Evolutionary conservation across 352 stramenopile species (phyloP), one percentile per base, ranked within the genome.

Genomic region (Phytopythium mirpurense): DNA sequence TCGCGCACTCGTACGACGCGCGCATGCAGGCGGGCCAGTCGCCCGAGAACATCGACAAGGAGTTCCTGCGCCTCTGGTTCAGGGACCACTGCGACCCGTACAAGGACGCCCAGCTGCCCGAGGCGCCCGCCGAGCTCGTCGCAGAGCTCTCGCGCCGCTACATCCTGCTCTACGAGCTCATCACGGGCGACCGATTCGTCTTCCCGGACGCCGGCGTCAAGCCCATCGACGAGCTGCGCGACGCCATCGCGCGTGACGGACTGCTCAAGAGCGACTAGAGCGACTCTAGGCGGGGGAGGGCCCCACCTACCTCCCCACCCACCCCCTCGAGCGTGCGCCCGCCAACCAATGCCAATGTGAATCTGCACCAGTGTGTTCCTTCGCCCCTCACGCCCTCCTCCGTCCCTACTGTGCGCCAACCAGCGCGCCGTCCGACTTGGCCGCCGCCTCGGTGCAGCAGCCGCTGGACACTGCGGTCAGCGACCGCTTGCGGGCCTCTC

Each of bases 21-120:
- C 76, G 89, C 46, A 96, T 98, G 72, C 65, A 65, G 9, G 69
- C 68, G 6, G 90, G 89, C 7, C 69, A 90, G 48, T 96, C 97
- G 51, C 97, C 97, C 16, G 96, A 99, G 56, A 99, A 99, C 70
- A 99, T 99, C 58, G 97, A 99, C 75, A 99, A 99, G 83, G 97
- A 99, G 75, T 99, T 99, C 63, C 67, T 99, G 47, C 83, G 97
- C 51, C 78, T 98, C 36, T 99, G 97, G 97, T 99, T 98, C 76
- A 81, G 86, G 50, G 78, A 98, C 31, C 86, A 98, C 71, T 99
- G 97, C 71, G 96, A 99, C 74, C 97, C 97, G 37, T 99, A 99
- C 84, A 97, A 98, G 14, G 94, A 98, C 67, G 78, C 72, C 16
- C 79, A 90, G 32, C 67, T 99, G 36, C 97, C 97, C 2, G 96